Evolutionary conservation across 805 yeast species (phyloP), one percentile per base, ranked within the genome.

Genomic region (Brettanomyces naardenensis): DNA sequence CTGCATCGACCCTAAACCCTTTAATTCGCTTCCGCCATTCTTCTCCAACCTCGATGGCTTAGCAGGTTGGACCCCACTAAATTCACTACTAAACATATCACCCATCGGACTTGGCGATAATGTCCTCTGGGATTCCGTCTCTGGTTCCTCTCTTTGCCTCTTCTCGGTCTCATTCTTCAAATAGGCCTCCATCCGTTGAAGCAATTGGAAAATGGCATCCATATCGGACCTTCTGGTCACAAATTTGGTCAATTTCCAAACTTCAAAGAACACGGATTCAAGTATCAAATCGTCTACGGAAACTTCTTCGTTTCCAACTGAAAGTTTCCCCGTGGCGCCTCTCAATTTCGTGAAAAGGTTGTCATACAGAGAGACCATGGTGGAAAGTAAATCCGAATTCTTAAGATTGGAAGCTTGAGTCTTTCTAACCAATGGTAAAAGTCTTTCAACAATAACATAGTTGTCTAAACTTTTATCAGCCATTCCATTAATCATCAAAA

Each of bases 371-470:
- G 42, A 27, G 11, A 62, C 40, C 46, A 56, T 44, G 42, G 58
- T 56, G 31, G 49, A 33, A 19, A 62, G 42, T 34, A 61, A 47
- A 17, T 51, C 51, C 7, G 56, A 35, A 37, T 58, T 57, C 32
- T 49, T 53, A 39, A 58, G 56, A 40, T 52, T 59, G 9, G 58
- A 46, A 4, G 52, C 41, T 3, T 62, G 58, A 1, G 66, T 61
- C 18, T 54, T 58, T 35, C 57, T 58, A 40, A 90, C 64, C 18
- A 90, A 61, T 0, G 96, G 96, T n/a, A 92, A 59, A 28, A 92
- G 65, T 38, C 81, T 85, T 35, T 90, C 97, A 26, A 69, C 68
- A 25, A 88, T 73, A 2, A 83, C 73, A 37, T 75, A 71, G 46
- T 75, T 77, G 48, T 89, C 95, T 37, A 88, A 68, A 5, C 76